Conservation (phyloP, 2,329 filamentous ascomycete species). For the Talaromyces rugulosus region DNA sequence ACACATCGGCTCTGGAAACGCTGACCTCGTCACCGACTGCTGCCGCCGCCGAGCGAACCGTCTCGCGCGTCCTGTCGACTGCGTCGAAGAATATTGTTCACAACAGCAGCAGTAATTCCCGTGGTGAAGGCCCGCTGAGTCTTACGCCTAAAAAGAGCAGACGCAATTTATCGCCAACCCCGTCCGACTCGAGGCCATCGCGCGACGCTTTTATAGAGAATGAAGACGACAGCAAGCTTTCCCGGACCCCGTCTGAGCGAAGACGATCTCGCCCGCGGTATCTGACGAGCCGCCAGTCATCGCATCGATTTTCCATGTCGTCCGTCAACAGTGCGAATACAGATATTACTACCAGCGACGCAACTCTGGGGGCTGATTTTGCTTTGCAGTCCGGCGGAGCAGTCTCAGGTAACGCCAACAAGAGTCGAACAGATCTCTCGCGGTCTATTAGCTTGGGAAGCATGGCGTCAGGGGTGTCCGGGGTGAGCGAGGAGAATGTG, state of each 20-base stretch:
- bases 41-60: constrained; percentile 38
- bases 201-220: constrained; percentile 24
- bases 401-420: constrained; percentile 26
- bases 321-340: constrained; percentile 52
- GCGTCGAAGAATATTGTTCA: constrained; percentile 15
- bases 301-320: constrained; percentile 56
- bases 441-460: constrained; percentile 84
- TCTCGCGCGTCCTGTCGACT: constrained; percentile 34
- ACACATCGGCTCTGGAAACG: constrained; percentile 38
- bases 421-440: constrained; percentile 48
- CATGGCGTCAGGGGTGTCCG: constrained; percentile 70
- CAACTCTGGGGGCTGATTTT: constrained; percentile 72
- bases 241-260: constrained; percentile 21
- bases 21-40: constrained; percentile 43
- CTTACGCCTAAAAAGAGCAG: constrained; percentile 23
- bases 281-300: constrained; percentile 52
- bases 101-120: neutral
- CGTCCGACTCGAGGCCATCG: constrained; percentile 20
- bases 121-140: constrained; percentile 14
- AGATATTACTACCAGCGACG: constrained; percentile 65
- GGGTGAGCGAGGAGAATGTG: constrained; percentile 47
- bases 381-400: constrained; percentile 79
- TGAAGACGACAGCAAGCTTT: constrained; percentile 15
- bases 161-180: constrained; percentile 26
- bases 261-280: constrained; percentile 51